These are phyloP conservation scores for Boletus reticuloceps DNA, from an alignment of 768 basidiomycete species.

Conservation along the genomic window DNA sequence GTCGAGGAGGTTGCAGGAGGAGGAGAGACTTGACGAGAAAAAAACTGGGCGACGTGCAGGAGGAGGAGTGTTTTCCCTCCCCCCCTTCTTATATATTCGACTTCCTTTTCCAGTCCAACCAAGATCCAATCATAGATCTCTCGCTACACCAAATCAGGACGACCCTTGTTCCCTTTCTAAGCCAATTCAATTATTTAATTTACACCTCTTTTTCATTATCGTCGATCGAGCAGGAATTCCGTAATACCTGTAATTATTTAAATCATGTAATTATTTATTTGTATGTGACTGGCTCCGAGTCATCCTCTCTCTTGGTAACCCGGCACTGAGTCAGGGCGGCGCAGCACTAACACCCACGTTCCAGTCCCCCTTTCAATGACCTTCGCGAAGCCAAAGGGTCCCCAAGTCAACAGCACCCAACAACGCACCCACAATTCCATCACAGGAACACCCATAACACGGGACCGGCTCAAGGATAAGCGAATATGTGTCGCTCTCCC, in stretches of 20 bases:
- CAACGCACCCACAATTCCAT: too few species aligned
- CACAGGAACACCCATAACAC: constrained; percentile 1
- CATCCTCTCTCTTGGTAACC: background rate
- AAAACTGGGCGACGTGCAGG: constrained; percentile 18
- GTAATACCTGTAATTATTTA: constrained; percentile 19
- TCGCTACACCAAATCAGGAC: constrained; percentile 8
- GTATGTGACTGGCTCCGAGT: constrained; percentile 4
- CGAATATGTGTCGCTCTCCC: constrained; percentile 14
- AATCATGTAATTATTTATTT: constrained; percentile 5
- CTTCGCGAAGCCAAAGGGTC: constrained; percentile 16
- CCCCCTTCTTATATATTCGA: constrained; percentile 29
- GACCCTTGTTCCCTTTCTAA: constrained; percentile 17
- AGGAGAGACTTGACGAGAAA: constrained; percentile 3
- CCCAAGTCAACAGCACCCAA: too few species aligned
- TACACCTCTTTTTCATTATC: constrained; percentile 29
- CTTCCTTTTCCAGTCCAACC: constrained; percentile 19
- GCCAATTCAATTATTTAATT: constrained; percentile 35
- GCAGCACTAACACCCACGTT: constrained; percentile 21
- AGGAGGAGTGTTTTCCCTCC: background rate
- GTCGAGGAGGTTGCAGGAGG: background rate
- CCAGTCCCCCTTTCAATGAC: background rate
- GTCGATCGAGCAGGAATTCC: constrained; percentile 30
- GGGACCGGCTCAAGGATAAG: constrained; percentile 26
- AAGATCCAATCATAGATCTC: constrained; percentile 25
- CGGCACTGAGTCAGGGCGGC: constrained; percentile 16